Percentiles rank a stretch among this genome's conserved stretches.
phyloP scores from a whole-genome alignment of 345 rosid genomes.

The Euphorbia pulcherrima region DNA sequence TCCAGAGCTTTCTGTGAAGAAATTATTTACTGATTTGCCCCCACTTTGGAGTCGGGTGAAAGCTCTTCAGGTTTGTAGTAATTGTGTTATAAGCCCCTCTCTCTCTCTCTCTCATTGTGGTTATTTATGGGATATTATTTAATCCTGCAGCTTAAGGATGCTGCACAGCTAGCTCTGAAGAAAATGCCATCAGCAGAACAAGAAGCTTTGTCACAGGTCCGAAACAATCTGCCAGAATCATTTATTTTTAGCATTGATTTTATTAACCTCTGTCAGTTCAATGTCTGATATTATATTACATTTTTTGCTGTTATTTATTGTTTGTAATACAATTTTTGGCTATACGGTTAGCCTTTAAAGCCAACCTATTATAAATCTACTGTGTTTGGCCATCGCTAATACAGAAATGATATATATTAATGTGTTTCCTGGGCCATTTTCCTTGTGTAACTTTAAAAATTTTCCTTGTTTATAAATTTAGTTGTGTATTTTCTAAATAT shows the following conservation, averaged over 20 bases:
- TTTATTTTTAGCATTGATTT: neutral
- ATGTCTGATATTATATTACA: neutral
- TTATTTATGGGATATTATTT: slow-evolving; percentile 12
- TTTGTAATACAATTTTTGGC: neutral
- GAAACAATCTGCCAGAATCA: slow-evolving; percentile 9
- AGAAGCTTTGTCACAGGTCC: slow-evolving; percentile 93
- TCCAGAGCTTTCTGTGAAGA: slow-evolving; percentile 80
- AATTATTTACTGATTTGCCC: slow-evolving; percentile 70
- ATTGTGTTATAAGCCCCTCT: slow-evolving; percentile 10
- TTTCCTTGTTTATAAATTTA: neutral
- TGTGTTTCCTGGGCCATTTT: too few relatives aligned
- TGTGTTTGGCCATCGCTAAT: neutral
- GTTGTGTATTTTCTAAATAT: neutral
- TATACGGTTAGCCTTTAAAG: too few relatives aligned
- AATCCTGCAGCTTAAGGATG: slow-evolving; percentile 80
- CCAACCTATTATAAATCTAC: too few relatives aligned
- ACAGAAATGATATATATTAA: neutral
- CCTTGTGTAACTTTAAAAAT: too few relatives aligned
- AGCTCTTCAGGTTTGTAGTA: slow-evolving; percentile 71
- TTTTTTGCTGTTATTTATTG: slow-evolving; percentile 1
- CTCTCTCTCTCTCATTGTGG: neutral
- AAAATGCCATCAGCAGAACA: slow-evolving; percentile 95
- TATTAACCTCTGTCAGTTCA: neutral
- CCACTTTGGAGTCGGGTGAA: slow-evolving; percentile 92
- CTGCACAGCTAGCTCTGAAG: slow-evolving; percentile 83